These are phyloP conservation scores for Pleomassaria siparia DNA, from an alignment of 2,329 filamentous ascomycete genomes.

Conservation along the genomic window DNA sequence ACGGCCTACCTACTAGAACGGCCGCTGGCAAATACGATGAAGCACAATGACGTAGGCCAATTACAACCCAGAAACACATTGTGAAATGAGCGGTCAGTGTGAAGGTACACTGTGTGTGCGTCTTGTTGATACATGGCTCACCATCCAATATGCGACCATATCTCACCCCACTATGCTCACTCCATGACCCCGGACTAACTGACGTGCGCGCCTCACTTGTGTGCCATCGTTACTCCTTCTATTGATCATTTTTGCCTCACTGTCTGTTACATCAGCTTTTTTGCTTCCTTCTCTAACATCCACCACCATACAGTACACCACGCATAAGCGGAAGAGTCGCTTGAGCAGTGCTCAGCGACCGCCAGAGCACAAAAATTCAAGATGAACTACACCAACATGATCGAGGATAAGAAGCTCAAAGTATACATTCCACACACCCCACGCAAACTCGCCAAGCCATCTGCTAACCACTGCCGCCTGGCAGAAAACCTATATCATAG, in stretches of 20 bases:
- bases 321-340: neutral
- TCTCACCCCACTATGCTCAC: too few relatives aligned
- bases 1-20: too few relatives aligned
- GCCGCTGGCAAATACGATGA: too few relatives aligned
- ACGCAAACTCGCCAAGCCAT: neutral
- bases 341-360: neutral
- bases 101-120: too few relatives aligned
- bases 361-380: too few relatives aligned
- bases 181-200: too few relatives aligned
- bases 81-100: too few relatives aligned
- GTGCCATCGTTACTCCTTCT: neutral
- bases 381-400: constrained; percentile 50
- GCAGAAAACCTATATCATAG: constrained; percentile 50
- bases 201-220: neutral
- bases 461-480: neutral
- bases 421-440: constrained; percentile 15
- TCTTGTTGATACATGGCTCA: too few relatives aligned
- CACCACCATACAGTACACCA: neutral
- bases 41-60: too few relatives aligned
- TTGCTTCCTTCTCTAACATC: neutral
- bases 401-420: constrained; percentile 49
- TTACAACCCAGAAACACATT: too few relatives aligned
- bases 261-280: neutral
- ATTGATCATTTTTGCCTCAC: neutral
- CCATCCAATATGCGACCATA: too few relatives aligned